Evolutionary conservation across 768 basidiomycete species (phyloP).

Genomic region (Lentinula aciculospora): DNA sequence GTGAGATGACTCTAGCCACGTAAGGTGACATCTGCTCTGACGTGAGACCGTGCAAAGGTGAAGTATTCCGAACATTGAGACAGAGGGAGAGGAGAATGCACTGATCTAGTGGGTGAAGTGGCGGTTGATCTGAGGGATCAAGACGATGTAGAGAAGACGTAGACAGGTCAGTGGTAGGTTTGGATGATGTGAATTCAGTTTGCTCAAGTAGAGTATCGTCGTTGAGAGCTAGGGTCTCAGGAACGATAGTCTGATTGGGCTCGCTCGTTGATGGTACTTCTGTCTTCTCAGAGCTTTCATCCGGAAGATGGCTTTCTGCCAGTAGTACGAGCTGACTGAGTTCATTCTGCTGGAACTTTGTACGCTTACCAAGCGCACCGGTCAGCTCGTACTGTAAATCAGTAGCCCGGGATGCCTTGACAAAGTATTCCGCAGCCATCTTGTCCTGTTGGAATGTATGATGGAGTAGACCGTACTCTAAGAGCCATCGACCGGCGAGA

Average conservation of each 20-base stretch:
- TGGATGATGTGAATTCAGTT: slow-evolving; percentile 83
- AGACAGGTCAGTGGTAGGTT: slow-evolving; percentile 31
- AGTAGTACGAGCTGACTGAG: slow-evolving; percentile 89
- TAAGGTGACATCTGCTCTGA: slow-evolving; percentile 91
- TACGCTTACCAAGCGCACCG: slow-evolving; percentile 88
- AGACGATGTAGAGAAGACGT: slow-evolving; percentile 57
- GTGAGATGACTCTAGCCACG: slow-evolving; percentile 80
- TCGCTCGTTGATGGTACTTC: slow-evolving; percentile 6
- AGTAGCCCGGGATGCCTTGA: slow-evolving; percentile 69
- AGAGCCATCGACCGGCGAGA: slow-evolving; percentile 56
- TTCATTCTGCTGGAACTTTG: slow-evolving; percentile 86
- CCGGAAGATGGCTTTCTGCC: slow-evolving; percentile 70
- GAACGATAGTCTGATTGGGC: slow-evolving; percentile 33
- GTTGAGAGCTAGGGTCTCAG: slow-evolving; percentile 81
- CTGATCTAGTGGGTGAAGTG: slow-evolving; percentile 91
- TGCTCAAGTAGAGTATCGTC: slow-evolving; percentile 96
- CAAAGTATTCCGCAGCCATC: slow-evolving; percentile 69
- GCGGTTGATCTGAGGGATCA: slow-evolving; percentile 78
- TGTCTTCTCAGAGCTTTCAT: slow-evolving; percentile 18
- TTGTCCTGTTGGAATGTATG: slow-evolving; percentile 76
- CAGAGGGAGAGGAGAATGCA: slow-evolving; percentile 88
- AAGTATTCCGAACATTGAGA: slow-evolving; percentile 84
- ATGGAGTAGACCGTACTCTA: slow-evolving; percentile 78
- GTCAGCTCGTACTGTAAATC: slow-evolving; percentile 87
- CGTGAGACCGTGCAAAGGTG: slow-evolving; percentile 86